Conservation (phyloP, 257 asterid genomes). For the Solanum tarapatanum region DNA sequence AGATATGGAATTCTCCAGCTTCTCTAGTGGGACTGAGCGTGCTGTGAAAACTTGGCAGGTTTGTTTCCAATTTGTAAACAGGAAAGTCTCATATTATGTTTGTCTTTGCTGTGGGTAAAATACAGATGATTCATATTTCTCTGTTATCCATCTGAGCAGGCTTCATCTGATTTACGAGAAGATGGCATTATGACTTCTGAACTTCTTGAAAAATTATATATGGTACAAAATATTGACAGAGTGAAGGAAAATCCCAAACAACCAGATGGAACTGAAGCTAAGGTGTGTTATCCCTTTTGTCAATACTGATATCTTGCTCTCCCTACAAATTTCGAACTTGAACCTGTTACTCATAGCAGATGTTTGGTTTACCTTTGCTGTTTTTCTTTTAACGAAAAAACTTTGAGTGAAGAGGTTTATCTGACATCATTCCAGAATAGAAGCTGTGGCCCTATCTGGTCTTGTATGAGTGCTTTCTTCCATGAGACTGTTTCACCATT, state of each 20-base stretch:
- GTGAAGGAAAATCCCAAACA: conserved; percentile 10
- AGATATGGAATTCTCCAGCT: conserved; percentile 73
- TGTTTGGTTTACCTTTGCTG: neutral
- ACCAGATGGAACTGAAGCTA: conserved; percentile 6
- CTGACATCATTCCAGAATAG: neutral
- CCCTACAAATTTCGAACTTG: neutral
- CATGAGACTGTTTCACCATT: neutral
- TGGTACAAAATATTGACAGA: conserved; percentile 19
- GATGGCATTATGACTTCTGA: conserved; percentile 84
- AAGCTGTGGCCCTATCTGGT: neutral
- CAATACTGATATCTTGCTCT: neutral
- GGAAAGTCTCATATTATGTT: neutral
- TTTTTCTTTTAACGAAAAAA: too few species aligned
- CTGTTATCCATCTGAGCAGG: conserved; percentile 28
- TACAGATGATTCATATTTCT: neutral
- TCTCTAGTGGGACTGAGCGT: conserved; percentile 72
- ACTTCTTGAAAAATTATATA: conserved; percentile 43
- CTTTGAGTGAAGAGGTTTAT: neutral
- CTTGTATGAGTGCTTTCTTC: neutral
- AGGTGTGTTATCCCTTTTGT: neutral
- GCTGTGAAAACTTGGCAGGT: conserved; percentile 99
- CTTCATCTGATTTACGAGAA: conserved; percentile 49
- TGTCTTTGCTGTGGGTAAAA: neutral
- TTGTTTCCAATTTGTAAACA: conserved; percentile 10
- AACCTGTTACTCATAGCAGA: neutral